Evolutionary conservation across 106 monocot species (phyloP).

Genomic region (Triglochin maritima): DNA sequence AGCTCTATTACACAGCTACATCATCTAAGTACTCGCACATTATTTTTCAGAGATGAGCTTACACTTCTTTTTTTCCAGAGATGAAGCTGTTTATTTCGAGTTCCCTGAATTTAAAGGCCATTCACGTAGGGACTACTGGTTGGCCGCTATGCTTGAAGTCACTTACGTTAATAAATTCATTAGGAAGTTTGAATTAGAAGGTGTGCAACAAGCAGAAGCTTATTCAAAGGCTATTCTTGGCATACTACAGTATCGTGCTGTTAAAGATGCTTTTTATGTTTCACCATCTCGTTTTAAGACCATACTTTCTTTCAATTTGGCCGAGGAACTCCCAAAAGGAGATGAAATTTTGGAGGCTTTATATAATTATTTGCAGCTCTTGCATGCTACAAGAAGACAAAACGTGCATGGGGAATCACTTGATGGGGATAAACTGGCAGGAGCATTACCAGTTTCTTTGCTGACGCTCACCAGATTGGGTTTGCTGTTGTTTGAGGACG

Average conservation of each 20-base stretch:
- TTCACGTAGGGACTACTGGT: slow-evolving; percentile 91
- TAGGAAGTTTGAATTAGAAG: slow-evolving; percentile 53
- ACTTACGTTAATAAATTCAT: slow-evolving; percentile 67
- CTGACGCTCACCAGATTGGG: slow-evolving; percentile 47
- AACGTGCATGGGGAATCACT: slow-evolving; percentile 7
- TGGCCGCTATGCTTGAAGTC: slow-evolving; percentile 66
- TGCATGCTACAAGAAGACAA: slow-evolving; percentile 15
- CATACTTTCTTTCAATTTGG: slow-evolving; percentile 66
- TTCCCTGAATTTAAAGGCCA: slow-evolving; percentile 92
- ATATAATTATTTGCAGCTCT: slow-evolving; percentile 40
- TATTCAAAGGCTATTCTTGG: slow-evolving; percentile 68
- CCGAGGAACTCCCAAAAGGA: slow-evolving; percentile 91
- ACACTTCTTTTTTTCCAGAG: slow-evolving; percentile 32
- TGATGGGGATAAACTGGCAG: slow-evolving; percentile 4
- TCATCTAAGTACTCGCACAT: not conserved
- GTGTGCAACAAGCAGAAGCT: slow-evolving; percentile 52
- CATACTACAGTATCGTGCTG: slow-evolving; percentile 56
- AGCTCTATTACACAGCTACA: not conserved
- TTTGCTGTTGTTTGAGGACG: slow-evolving; percentile 26
- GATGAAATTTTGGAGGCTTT: slow-evolving; percentile 86
- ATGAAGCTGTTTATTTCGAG: slow-evolving; percentile 74
- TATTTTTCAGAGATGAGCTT: not conserved
- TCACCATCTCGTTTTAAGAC: slow-evolving; percentile 61
- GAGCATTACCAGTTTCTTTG: slow-evolving; percentile 44
- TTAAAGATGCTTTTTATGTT: slow-evolving; percentile 74